Percentiles rank a stretch among this genome's conserved stretches.
These are phyloP conservation scores for Chionographis japonica DNA, from an alignment of 106 monocot species.

Conservation along the genomic window DNA sequence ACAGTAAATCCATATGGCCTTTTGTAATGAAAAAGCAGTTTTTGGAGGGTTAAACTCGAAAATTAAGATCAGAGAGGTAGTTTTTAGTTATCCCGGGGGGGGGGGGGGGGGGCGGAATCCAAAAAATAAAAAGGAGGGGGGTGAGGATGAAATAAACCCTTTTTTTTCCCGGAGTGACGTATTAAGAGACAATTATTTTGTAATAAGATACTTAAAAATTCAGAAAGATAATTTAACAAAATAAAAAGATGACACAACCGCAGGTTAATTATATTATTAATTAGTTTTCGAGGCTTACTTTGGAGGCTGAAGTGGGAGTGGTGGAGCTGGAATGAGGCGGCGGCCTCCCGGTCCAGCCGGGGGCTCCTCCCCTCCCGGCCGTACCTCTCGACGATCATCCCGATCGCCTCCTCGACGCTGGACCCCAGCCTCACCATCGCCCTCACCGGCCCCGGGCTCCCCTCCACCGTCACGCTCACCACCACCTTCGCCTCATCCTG, in stretches of 20 bases:
- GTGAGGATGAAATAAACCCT: no score
- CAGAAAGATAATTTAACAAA: neutral
- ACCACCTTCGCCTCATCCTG: conserved; percentile 65
- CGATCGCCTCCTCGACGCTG: conserved; percentile 67
- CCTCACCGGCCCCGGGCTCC: conserved; percentile 77
- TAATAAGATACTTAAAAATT: neutral
- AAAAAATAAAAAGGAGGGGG: no score
- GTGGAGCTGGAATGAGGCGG: conserved; percentile 58
- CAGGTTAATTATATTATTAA: no score
- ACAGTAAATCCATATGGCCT: no score
- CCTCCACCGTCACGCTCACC: conserved; percentile 87
- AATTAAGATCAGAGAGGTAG: no score
- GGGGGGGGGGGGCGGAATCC: no score
- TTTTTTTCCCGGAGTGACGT: no score
- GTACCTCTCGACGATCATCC: conserved; percentile 42
- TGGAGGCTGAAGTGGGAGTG: conserved; percentile 76
- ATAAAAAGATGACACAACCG: neutral
- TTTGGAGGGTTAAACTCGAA: no score
- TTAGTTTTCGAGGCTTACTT: conserved; percentile 28
- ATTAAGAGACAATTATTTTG: neutral
- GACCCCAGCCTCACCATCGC: conserved; percentile 62
- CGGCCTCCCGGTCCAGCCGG: conserved; percentile 13
- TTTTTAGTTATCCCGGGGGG: no score
- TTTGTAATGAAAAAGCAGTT: no score
- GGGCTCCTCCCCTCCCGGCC: conserved; percentile 65